Percentiles rank a stretch among this genome's conserved stretches.
These are phyloP conservation scores for Euphrasia confusa DNA, from an alignment of 257 asterid species.

Conservation along the genomic window DNA sequence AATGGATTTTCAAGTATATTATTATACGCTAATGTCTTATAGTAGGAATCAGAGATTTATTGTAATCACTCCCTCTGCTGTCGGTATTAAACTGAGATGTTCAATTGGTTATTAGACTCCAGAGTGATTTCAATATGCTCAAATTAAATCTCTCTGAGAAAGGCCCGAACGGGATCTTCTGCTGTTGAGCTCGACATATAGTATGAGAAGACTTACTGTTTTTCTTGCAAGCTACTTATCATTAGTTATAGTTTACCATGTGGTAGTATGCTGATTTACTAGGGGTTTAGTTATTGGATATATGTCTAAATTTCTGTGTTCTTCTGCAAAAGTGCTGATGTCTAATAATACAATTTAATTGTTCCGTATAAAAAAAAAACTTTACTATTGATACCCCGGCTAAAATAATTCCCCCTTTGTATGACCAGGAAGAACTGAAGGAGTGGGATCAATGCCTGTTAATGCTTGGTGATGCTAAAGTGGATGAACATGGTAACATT, in stretches of 20 bases:
- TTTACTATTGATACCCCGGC: neutral
- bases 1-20: neutral
- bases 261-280: neutral
- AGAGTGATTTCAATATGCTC: no score
- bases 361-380: constrained; percentile 7
- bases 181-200: no score
- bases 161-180: no score
- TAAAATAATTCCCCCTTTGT: neutral
- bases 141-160: no score
- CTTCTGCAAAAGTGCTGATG: neutral
- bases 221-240: neutral
- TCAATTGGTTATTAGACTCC: constrained; percentile 9
- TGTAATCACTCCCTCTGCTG: neutral
- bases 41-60: neutral
- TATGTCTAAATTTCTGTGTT: constrained; percentile 13
- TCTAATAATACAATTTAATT: constrained; percentile 9
- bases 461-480: no score
- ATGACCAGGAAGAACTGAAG: no score
- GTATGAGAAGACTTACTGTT: no score
- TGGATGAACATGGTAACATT: no score
- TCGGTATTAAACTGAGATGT: neutral
- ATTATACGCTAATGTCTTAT: constrained; percentile 11
- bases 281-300: constrained; percentile 2
- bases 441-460: no score
- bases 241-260: neutral